Evolutionary conservation across 768 basidiomycete species (phyloP), one percentile per base, ranked within the genome.

Genomic region (Termitomyces sp.): DNA sequence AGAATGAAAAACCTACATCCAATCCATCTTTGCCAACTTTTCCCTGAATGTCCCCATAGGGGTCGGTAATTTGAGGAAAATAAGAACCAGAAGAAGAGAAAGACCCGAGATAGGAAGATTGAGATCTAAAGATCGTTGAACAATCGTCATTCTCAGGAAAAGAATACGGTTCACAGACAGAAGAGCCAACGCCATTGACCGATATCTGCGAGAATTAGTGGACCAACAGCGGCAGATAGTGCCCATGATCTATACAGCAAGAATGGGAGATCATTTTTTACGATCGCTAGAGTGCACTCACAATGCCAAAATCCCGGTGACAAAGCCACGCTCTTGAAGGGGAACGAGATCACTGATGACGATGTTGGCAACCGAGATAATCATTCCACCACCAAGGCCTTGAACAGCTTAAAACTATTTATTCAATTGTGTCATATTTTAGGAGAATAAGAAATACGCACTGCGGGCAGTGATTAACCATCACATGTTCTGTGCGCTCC

Each of bases 301-400:
- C 73, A 77, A 54, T 23, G 67, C 76, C 19, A 77, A 66, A 17
- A 81, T 50, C 8, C 72, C 75, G 3, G 65, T 60, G 58, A 71
- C 77, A 0, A 58, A 35, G 3, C 81, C 81, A 7, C 82, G 72
- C 43, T 81, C 77, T 12, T 65, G 43, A 8, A 83, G 68, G 3
- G 78, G 71, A 12, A 82, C 76, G 3, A 83, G 63, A 57, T 83
- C 81, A 14, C 72, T 66, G 5, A 80, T 51, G 41, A 82, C 68
- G 40, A 82, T 80, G 7, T 73, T 71, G 2, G 69, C 65, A 9
- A 76, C 58, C 9, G 74, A 65, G 21, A 71, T 59, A 16, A 79
- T 73, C 1, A 70, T 72, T 1, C 79, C 80, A 7, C 69, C 72
- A 5, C 77, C 78, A 1, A 75, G 54, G 2, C 76, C 76, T 59